Evolutionary conservation across 1,139 yeast species (phyloP), one percentile per base, ranked within the genome.

Genomic region (Scheffersomyces insectosa): DNA sequence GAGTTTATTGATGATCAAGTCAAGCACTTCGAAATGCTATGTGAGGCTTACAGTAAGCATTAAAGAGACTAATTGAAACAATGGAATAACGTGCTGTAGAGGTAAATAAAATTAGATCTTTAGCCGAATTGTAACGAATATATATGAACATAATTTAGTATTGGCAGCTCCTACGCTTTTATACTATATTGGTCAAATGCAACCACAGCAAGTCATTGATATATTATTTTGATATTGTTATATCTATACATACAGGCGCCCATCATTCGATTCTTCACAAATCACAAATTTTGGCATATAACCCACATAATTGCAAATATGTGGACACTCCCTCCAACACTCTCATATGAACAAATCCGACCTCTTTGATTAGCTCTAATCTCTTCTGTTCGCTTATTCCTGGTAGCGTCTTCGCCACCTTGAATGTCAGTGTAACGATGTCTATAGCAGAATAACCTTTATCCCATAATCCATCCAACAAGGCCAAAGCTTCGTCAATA

Each of bases 401-500:
- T 3, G 78, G 82, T 48, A 93, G 60, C 1, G 85, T 80, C 64
- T 91, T 91, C 27, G 91, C 82, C 8, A 93, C 98, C 49, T 88
- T 80, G 67, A 93, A 93, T 56, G 93, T 80, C 49, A 96, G 91
- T 1, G 96, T 85, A 7, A 90, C 90, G 36, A 93, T 88, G 65
- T 93, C 99, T 28, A 90, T 87, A 0, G 97, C 95, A 6, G 95
- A 84, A 62, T 93, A 95, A 3, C 99, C 99, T 59, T 88, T 88
- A 28, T 69, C 75, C 97, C 97, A 91, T 32, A 93, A 73, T 33
- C 73, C 71, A 45, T 81, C 82, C 49, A 95, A 74, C 44, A 81
- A 75, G 5, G 70, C 80, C n/a, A 90, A 59, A 0, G 96, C 87
- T 5, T 72, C 79, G 45, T 90, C 95, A 30, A 89, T 75, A 41